Percentiles rank a stretch among this genome's conserved stretches.
These are phyloP conservation scores for Rhodotorula kratochvilovae DNA, from an alignment of 768 basidiomycete genomes.

Conservation along the genomic window DNA sequence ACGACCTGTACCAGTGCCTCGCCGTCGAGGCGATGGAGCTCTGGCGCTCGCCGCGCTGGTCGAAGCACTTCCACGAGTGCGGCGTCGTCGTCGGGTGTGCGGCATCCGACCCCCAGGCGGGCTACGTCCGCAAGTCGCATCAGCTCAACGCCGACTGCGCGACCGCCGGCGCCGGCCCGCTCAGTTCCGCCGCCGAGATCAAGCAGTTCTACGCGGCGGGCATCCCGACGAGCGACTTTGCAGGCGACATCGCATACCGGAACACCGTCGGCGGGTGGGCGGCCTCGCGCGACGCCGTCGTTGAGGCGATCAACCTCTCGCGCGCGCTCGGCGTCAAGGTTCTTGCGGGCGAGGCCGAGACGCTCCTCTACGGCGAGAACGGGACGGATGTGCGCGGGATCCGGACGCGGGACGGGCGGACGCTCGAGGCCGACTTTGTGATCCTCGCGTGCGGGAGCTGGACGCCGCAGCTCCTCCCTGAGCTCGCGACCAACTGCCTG, in stretches of 20 bases:
- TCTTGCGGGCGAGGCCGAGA: constrained; percentile 55
- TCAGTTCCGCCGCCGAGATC: constrained; percentile 1
- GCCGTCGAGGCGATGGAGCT: constrained; percentile 46
- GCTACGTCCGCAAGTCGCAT: constrained; percentile 12
- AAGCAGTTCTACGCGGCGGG: constrained; percentile 3
- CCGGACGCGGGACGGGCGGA: constrained; percentile 57
- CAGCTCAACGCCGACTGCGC: constrained; percentile 7
- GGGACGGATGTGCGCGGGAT: constrained; percentile 55
- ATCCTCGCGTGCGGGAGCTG: constrained; percentile 75
- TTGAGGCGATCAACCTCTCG: constrained; percentile 7
- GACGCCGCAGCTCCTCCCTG: constrained; percentile 70
- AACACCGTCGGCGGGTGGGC: constrained; percentile 38
- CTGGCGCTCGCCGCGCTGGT: constrained; percentile 45
- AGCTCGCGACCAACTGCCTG: constrained; percentile 55
- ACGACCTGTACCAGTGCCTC: constrained; percentile 42
- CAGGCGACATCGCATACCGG: constrained; percentile 8
- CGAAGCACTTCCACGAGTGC: constrained; percentile 41
- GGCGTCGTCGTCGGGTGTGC: constrained; percentile 20
- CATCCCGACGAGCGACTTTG: background rate
- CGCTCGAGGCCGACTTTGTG: constrained; percentile 56
- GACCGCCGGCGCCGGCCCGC: background rate
- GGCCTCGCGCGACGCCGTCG: constrained; percentile 33
- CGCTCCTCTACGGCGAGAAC: constrained; percentile 40
- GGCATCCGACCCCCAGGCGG: constrained; percentile 3
- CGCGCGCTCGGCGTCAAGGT: constrained; percentile 56